phyloP scores from a whole-genome alignment of 2,329 filamentous ascomycete genomes.

The Fusarium heterosporum region DNA sequence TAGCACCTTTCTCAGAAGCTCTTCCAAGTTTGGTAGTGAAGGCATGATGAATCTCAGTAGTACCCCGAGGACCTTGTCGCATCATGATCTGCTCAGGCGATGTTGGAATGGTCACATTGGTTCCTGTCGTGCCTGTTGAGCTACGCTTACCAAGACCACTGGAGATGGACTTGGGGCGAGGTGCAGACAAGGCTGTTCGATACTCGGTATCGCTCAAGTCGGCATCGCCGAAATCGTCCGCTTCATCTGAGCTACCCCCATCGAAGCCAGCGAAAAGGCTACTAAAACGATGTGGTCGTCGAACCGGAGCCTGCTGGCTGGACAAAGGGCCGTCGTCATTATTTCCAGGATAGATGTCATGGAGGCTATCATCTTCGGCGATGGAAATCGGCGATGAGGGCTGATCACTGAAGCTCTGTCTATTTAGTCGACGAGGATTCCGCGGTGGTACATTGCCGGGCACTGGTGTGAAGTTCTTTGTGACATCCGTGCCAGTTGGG shows the following conservation, averaged over 20 bases:
- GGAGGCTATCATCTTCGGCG: slow-evolving; percentile 56
- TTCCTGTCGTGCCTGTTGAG: slow-evolving; percentile 48
- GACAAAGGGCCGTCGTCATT: slow-evolving; percentile 83
- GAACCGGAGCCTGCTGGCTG: slow-evolving; percentile 67
- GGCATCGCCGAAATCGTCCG: slow-evolving; percentile 69
- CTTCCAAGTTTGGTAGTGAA: slow-evolving; percentile 54
- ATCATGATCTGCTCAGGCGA: slow-evolving; percentile 58
- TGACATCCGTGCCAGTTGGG: slow-evolving; percentile 45
- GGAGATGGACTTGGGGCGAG: slow-evolving; percentile 61
- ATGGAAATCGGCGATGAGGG: slow-evolving; percentile 61
- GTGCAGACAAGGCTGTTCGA: slow-evolving; percentile 73
- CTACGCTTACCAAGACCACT: slow-evolving; percentile 57
- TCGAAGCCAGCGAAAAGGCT: slow-evolving; percentile 91
- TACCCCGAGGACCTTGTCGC: slow-evolving; percentile 48
- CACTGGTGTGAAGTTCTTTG: slow-evolving; percentile 63
- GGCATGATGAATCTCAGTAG: slow-evolving; percentile 60
- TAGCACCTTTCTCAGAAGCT: slow-evolving; percentile 54
- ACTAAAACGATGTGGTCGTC: slow-evolving; percentile 79
- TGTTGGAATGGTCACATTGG: slow-evolving; percentile 51
- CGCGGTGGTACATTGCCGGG: slow-evolving; percentile 68
- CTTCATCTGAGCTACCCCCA: slow-evolving; percentile 74
- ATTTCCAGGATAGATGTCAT: slow-evolving; percentile 80
- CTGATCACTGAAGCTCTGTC: slow-evolving; percentile 60
- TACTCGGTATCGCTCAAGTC: slow-evolving; percentile 76
- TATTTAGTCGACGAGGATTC: slow-evolving; percentile 68